Evolutionary conservation across 2,329 filamentous ascomycete species (phyloP).

Genomic region (Colletotrichum truncatum): DNA sequence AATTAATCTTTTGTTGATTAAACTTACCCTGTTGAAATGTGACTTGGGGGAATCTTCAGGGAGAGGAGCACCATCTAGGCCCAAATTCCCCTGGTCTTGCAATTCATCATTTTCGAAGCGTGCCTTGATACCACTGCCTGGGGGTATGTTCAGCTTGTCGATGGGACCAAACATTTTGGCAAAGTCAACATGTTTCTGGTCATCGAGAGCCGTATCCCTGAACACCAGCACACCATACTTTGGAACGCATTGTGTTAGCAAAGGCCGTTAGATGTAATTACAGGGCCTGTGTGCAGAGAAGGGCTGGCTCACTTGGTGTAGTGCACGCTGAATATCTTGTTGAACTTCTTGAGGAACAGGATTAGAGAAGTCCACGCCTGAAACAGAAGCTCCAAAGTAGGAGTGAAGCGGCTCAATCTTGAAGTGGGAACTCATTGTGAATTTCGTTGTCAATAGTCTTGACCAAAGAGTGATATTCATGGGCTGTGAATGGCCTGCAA

Average conservation of each 20-base stretch:
- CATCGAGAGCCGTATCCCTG: slow-evolving; percentile 58
- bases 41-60: slow-evolving; percentile 24
- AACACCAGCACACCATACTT: slow-evolving; percentile 65
- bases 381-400: slow-evolving; percentile 36
- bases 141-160: slow-evolving; percentile 62
- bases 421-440: slow-evolving; percentile 18
- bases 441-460: too few relatives aligned
- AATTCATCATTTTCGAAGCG: slow-evolving; percentile 59
- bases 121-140: slow-evolving; percentile 53
- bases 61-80: slow-evolving; percentile 55
- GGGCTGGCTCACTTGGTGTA: too few relatives aligned
- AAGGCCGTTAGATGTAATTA: too few relatives aligned
- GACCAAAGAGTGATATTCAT: too few relatives aligned
- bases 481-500: slow-evolving; percentile 23
- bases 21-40: not conserved
- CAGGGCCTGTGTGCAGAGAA: too few relatives aligned
- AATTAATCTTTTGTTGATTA: not conserved
- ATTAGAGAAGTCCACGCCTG: slow-evolving; percentile 24
- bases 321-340: too few relatives aligned
- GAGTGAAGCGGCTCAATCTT: slow-evolving; percentile 38
- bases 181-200: slow-evolving; percentile 61
- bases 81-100: slow-evolving; percentile 66
- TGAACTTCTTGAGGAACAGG: not conserved
- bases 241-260: not conserved
- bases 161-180: slow-evolving; percentile 53